Evolutionary conservation across 768 basidiomycete genomes (phyloP).

Genomic region (Suillus brevipes): DNA sequence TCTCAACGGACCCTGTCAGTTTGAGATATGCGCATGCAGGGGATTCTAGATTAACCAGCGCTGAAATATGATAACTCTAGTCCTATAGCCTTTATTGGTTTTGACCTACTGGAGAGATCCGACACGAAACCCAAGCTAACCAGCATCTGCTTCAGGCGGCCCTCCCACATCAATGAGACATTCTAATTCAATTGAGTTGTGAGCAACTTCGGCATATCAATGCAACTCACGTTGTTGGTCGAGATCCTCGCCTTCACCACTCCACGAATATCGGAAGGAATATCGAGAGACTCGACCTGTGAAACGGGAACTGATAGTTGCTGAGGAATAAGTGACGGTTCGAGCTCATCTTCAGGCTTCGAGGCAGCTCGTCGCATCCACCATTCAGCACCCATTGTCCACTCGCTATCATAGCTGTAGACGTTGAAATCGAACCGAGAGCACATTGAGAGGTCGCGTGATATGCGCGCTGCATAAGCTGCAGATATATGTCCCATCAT

Average conservation of each 20-base stretch:
- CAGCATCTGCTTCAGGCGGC: slow-evolving; percentile 84
- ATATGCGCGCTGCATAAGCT: slow-evolving; percentile 88
- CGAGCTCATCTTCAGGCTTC: slow-evolving; percentile 13
- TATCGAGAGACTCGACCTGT: slow-evolving; percentile 4
- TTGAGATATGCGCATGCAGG: background rate
- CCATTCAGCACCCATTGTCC: slow-evolving; percentile 96
- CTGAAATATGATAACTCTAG: slow-evolving; percentile 95
- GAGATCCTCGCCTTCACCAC: slow-evolving; percentile 90
- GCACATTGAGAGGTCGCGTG: slow-evolving; percentile 80
- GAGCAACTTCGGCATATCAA: background rate
- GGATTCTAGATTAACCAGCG: slow-evolving; percentile 39
- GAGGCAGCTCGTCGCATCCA: slow-evolving; percentile 66
- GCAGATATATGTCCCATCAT: slow-evolving; percentile 93
- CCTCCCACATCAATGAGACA: slow-evolving; percentile 92
- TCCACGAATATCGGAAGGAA: slow-evolving; percentile 54
- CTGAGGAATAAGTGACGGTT: background rate
- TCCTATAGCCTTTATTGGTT: slow-evolving; percentile 86
- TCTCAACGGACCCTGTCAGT: background rate
- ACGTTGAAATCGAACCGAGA: slow-evolving; percentile 95
- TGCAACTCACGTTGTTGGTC: slow-evolving; percentile 73
- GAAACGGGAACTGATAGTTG: slow-evolving; percentile 11
- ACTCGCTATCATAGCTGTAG: slow-evolving; percentile 95
- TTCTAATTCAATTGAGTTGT: slow-evolving; percentile 49
- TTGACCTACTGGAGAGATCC: slow-evolving; percentile 80
- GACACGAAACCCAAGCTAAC: slow-evolving; percentile 91